Conservation (phyloP, 257 asterid species). For the Penstemon eatonii region DNA sequence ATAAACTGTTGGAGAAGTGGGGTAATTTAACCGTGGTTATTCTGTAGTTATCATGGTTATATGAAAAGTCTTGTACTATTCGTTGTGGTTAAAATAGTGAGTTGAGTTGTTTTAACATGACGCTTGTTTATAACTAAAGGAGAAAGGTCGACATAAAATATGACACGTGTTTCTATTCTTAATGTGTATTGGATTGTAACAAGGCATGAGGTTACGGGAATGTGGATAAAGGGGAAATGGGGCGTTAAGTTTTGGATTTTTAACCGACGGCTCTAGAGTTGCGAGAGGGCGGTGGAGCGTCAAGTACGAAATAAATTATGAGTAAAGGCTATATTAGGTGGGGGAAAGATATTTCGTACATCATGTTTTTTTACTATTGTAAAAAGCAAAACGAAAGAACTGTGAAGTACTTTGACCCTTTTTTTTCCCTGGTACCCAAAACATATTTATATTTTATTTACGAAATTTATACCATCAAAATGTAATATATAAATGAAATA, state of each 20-base stretch:
- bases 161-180: conserved; percentile 40
- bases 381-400: background rate
- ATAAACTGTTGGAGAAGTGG: conserved; percentile 58
- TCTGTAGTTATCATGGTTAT: conserved; percentile 34
- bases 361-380: background rate
- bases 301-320: conserved; percentile 3
- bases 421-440: background rate
- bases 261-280: conserved; percentile 42
- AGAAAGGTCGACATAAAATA: background rate
- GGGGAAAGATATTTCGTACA: too few relatives aligned
- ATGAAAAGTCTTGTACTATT: conserved; percentile 19
- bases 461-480: too few relatives aligned
- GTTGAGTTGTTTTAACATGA: conserved; percentile 14
- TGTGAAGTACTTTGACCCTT: background rate
- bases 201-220: background rate
- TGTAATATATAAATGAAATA: too few relatives aligned
- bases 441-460: too few relatives aligned
- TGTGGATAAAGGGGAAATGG: background rate
- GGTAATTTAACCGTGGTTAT: conserved; percentile 42
- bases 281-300: conserved; percentile 49
- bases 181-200: conserved; percentile 33
- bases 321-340: too few relatives aligned
- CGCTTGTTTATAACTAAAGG: conserved; percentile 5
- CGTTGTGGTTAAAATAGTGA: conserved; percentile 33
- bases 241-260: conserved; percentile 19